phyloP scores from a whole-genome alignment of 129 eudicot genomes.

The Ambrosia trifida region DNA sequence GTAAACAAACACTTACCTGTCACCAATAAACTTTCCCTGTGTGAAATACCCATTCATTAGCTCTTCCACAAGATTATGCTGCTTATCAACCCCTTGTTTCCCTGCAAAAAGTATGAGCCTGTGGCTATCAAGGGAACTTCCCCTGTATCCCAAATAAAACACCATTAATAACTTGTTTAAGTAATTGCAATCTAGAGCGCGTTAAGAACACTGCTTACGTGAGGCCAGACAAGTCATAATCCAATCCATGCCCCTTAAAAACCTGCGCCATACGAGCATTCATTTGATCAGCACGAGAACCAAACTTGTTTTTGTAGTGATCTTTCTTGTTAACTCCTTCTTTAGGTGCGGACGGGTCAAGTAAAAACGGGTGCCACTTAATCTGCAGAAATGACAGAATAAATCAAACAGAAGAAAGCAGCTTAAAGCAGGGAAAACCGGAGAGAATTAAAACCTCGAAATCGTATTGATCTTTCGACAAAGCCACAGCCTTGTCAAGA shows the following conservation, averaged over 20 bases:
- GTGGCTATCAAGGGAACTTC: constrained; percentile 90
- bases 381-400: constrained; percentile 45
- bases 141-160: constrained; percentile 48
- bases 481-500: constrained; percentile 83
- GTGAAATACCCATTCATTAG: constrained; percentile 86
- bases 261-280: constrained; percentile 73
- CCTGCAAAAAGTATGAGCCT: constrained; percentile 91
- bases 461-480: constrained; percentile 59
- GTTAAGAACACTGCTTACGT: constrained; percentile 58
- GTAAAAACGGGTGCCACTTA: constrained; percentile 82
- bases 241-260: constrained; percentile 71
- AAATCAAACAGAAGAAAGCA: constrained; percentile 7
- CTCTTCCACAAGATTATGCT: constrained; percentile 85
- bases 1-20: constrained; percentile 48
- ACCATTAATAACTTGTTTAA: constrained; percentile 4
- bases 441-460: constrained; percentile 57
- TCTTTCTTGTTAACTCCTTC: constrained; percentile 81
- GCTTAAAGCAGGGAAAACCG: background rate
- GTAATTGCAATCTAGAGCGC: background rate
- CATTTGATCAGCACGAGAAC: constrained; percentile 69
- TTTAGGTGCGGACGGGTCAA: constrained; percentile 79
- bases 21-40: constrained; percentile 85
- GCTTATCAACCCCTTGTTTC: constrained; percentile 75
- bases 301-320: constrained; percentile 58
- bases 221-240: constrained; percentile 71